These are phyloP conservation scores for Mytilinidion resinicola DNA, from an alignment of 495 filamentous ascomycete species.

Conservation along the genomic window DNA sequence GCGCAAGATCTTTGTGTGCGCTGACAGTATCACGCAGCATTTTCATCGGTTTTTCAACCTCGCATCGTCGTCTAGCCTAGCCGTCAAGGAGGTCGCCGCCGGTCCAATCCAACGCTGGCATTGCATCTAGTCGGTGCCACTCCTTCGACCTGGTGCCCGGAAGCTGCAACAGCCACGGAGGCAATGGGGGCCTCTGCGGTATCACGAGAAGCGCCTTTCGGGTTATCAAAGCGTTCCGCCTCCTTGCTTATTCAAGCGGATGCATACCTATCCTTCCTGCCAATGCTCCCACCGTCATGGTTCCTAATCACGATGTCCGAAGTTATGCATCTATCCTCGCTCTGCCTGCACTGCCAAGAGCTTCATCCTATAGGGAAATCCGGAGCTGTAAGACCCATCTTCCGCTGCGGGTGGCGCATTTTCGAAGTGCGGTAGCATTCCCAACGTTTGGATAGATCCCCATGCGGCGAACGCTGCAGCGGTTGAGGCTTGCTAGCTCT, in stretches of 20 bases:
- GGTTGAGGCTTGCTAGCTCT: neutral
- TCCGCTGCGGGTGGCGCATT: neutral
- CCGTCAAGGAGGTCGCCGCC: too few species aligned
- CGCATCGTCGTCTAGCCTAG: too few species aligned
- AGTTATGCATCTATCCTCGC: neutral
- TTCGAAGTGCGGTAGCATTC: neutral
- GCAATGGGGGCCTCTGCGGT: neutral
- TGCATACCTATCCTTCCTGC: neutral
- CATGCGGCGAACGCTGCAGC: neutral
- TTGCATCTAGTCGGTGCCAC: neutral
- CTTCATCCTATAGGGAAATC: neutral
- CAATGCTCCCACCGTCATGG: neutral
- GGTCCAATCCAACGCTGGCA: too few species aligned
- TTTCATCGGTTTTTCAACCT: too few species aligned
- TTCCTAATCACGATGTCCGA: neutral
- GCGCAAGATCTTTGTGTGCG: too few species aligned
- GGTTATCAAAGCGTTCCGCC: neutral
- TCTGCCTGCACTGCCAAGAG: neutral
- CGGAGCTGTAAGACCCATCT: neutral
- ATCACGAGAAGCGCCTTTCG: neutral
- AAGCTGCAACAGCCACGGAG: neutral
- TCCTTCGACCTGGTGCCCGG: neutral
- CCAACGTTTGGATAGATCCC: neutral
- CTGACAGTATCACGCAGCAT: too few species aligned
- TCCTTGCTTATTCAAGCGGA: neutral